Percentiles rank a stretch among this genome's conserved stretches.
These are phyloP conservation scores for Phytophthora foliorum DNA, from an alignment of 352 stramenopile species.

Conservation along the genomic window DNA sequence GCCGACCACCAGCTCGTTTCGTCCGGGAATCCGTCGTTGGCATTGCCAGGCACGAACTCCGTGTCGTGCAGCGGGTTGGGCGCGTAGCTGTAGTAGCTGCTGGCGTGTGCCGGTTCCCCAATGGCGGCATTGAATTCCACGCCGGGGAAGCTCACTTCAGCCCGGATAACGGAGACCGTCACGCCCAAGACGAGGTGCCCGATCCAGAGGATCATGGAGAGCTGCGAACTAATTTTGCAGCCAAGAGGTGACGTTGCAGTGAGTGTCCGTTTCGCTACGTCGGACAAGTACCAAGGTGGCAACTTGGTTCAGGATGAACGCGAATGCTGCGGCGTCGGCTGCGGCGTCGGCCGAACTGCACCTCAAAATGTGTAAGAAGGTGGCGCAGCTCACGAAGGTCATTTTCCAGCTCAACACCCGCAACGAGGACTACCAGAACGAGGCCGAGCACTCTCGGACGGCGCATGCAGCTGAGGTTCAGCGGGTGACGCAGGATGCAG, in stretches of 20 bases:
- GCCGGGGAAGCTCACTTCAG: slow-evolving; percentile 65
- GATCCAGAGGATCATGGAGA: slow-evolving; percentile 13
- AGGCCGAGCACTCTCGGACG: slow-evolving; percentile 58
- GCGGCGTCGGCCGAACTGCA: slow-evolving; percentile 73
- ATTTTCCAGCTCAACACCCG: slow-evolving; percentile 96
- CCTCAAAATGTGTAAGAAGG: slow-evolving; percentile 96
- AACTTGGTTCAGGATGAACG: slow-evolving; percentile 15
- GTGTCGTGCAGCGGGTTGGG: slow-evolving; percentile 74
- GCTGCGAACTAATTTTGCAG: slow-evolving; percentile 28
- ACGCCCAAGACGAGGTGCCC: slow-evolving; percentile 16
- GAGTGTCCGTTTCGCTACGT: slow-evolving; percentile 28
- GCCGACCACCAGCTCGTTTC: slow-evolving; percentile 86
- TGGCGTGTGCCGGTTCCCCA: slow-evolving; percentile 61
- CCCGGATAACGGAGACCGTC: slow-evolving; percentile 3
- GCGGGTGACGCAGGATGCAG: slow-evolving; percentile 62
- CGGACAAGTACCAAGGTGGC: slow-evolving; percentile 6
- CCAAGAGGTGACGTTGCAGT: neutral
- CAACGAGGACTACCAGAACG: slow-evolving; percentile 92
- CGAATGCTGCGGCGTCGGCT: slow-evolving; percentile 21
- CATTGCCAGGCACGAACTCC: slow-evolving; percentile 66
- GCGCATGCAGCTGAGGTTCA: slow-evolving; percentile 52
- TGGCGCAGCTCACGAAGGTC: slow-evolving; percentile 95
- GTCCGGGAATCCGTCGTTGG: slow-evolving; percentile 75
- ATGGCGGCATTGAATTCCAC: slow-evolving; percentile 77
- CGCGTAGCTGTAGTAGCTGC: slow-evolving; percentile 80